These are phyloP conservation scores for Stenocarpella maydis DNA, from an alignment of 2,329 filamentous ascomycete species.

Conservation along the genomic window DNA sequence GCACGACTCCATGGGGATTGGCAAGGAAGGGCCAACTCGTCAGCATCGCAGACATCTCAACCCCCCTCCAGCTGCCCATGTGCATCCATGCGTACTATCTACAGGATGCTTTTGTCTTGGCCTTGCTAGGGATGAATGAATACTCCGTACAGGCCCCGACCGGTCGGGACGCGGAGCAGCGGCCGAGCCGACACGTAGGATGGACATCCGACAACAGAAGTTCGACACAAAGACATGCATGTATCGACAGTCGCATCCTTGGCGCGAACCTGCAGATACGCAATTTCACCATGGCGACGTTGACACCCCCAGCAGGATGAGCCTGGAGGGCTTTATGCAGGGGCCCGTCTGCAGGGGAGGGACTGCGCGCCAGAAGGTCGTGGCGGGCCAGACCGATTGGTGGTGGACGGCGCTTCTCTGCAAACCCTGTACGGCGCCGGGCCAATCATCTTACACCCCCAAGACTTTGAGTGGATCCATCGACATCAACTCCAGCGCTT, in stretches of 20 bases:
- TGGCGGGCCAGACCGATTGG: constrained; percentile 31
- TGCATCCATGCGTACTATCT: background rate
- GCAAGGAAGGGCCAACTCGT: background rate
- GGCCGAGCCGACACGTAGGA: background rate
- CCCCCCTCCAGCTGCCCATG: background rate
- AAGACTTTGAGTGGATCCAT: background rate
- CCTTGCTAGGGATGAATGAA: background rate
- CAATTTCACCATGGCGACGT: constrained; percentile 18
- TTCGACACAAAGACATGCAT: constrained; percentile 2
- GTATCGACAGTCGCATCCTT: background rate
- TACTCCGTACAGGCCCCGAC: background rate
- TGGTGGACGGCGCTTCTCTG: constrained; percentile 26
- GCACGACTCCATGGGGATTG: background rate
- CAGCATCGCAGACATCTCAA: background rate
- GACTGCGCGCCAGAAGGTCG: constrained; percentile 24
- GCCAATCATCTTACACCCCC: constrained; percentile 34
- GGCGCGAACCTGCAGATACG: constrained; percentile 10
- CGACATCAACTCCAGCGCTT: constrained; percentile 7
- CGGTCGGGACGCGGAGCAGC: constrained; percentile 7
- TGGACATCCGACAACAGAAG: background rate
- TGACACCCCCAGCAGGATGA: background rate
- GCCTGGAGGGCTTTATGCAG: constrained; percentile 14
- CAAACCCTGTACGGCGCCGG: background rate
- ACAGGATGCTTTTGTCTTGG: background rate
- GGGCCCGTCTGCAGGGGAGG: constrained; percentile 33